A percentile compares a stretch with the other conserved stretches of the same genome.
These are phyloP conservation scores for Erysimum cheiranthoides DNA, from an alignment of 345 rosid species.

Conservation along the genomic window DNA sequence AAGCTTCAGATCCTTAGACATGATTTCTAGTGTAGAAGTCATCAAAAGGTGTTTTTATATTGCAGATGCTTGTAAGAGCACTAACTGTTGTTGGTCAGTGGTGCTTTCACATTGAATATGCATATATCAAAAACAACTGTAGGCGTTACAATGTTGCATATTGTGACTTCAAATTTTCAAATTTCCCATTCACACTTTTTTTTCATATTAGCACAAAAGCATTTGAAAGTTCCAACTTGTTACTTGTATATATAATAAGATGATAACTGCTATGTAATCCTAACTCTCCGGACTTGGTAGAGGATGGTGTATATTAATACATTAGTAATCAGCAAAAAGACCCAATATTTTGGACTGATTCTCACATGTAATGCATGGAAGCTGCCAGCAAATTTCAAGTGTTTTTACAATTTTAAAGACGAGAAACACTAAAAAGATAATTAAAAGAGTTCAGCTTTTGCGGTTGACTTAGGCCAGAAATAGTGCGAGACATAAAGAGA, in stretches of 20 bases:
- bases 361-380: slow-evolving; percentile 27
- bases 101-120: not conserved
- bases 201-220: no score
- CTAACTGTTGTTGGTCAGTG: not conserved
- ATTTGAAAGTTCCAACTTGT: no score
- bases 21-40: not conserved
- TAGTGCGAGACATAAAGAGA: slow-evolving; percentile 44
- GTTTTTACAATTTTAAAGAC: not conserved
- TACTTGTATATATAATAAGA: no score
- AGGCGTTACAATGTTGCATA: no score
- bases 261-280: not conserved
- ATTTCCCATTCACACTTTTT: no score
- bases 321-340: not conserved
- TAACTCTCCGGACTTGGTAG: not conserved
- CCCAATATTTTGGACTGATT: slow-evolving; percentile 5
- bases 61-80: not conserved
- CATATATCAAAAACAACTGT: not conserved
- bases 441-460: slow-evolving; percentile 40
- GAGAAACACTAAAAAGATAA: slow-evolving; percentile 20
- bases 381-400: not conserved
- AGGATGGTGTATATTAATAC: no score
- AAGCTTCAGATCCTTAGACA: no score
- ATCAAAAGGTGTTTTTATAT: not conserved
- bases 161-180: no score
- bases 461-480: slow-evolving; percentile 46